These are phyloP conservation scores for Fusarium tjaetaba DNA, from an alignment of 2,329 filamentous ascomycete genomes.

Conservation along the genomic window DNA sequence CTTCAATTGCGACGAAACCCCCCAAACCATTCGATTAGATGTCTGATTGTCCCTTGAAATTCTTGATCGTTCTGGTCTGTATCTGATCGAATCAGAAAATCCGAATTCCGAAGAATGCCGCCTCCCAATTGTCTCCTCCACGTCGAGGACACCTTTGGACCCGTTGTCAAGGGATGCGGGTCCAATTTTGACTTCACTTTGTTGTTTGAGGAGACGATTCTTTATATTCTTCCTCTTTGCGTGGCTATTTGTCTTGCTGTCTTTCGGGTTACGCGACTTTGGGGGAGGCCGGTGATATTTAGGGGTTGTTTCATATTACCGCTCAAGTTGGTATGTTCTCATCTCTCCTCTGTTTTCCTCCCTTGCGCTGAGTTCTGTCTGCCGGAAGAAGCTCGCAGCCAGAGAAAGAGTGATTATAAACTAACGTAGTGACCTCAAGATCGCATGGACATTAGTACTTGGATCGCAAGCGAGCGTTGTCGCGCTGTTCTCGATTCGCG, in stretches of 20 bases:
- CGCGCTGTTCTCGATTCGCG: neutral
- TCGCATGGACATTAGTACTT: neutral
- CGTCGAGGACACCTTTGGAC: neutral
- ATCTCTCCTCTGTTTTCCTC: fast-evolving
- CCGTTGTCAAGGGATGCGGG: neutral
- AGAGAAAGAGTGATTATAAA: fast-evolving
- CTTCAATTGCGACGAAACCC: neutral
- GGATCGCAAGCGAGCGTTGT: neutral
- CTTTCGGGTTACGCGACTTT: neutral
- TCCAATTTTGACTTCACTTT: conserved; percentile 1
- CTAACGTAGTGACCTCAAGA: neutral
- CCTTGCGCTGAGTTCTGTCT: fast-evolving
- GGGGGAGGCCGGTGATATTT: neutral
- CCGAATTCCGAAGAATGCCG: neutral
- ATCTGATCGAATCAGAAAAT: neutral
- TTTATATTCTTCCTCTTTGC: neutral
- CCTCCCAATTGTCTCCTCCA: neutral
- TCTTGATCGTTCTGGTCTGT: neutral
- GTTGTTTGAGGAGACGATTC: neutral
- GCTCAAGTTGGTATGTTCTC: neutral
- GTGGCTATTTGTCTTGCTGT: neutral
- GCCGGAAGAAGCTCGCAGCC: too few species aligned
- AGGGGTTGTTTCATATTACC: neutral
- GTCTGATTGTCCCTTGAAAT: neutral
- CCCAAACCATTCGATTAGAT: neutral